A percentile compares a stretch with the other conserved stretches of the same genome.
Conservation (phyloP, 1,284 basidiomycete species). For the Lignosus rhinocerotis region DNA sequence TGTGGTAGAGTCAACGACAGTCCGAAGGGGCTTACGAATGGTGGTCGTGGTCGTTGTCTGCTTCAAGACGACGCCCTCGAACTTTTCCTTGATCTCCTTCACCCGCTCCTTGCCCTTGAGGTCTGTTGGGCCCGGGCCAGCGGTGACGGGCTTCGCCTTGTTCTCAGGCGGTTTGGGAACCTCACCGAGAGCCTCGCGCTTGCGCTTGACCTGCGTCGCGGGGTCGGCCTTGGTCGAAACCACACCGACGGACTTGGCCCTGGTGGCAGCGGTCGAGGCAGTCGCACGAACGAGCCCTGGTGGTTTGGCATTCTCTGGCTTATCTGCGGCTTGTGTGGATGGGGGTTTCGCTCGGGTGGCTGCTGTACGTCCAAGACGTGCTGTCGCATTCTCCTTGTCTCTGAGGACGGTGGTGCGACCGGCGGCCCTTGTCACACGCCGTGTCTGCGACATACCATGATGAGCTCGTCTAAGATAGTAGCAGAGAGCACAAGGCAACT, state of each 20-base stretch:
- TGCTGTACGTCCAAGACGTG: conserved; percentile 50
- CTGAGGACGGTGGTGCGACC: conserved; percentile 48
- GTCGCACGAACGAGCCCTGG: conserved; percentile 30
- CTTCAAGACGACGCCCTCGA: conserved; percentile 57
- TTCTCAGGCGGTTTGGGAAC: conserved; percentile 55
- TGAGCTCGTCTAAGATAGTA: conserved; percentile 1
- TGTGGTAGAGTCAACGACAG: conserved; percentile 28
- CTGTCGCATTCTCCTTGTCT: conserved; percentile 61
- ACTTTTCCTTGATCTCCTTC: conserved; percentile 46
- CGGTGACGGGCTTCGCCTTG: conserved; percentile 36
- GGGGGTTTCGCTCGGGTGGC: conserved; percentile 60
- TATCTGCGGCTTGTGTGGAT: conserved; percentile 39
- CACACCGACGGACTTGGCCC: conserved; percentile 32
- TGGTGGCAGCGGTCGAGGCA: conserved; percentile 40
- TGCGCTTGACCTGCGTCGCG: conserved; percentile 59
- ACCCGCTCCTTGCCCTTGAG: conserved; percentile 43
- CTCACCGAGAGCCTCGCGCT: conserved; percentile 74
- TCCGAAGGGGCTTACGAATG: conserved; percentile 26
- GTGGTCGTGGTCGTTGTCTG: conserved; percentile 39
- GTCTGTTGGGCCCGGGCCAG: conserved; percentile 22
- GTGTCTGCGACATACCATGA: conserved; percentile 41
- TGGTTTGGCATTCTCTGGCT: conserved; percentile 37
- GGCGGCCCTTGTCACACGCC: conserved; percentile 57
- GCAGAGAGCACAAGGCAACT: conserved; percentile 12
- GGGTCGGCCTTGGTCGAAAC: conserved; percentile 41